Evolutionary conservation across 148 eudicot species (phyloP), one percentile per base, ranked within the genome.

Genomic region (Cornus controversa): DNA sequence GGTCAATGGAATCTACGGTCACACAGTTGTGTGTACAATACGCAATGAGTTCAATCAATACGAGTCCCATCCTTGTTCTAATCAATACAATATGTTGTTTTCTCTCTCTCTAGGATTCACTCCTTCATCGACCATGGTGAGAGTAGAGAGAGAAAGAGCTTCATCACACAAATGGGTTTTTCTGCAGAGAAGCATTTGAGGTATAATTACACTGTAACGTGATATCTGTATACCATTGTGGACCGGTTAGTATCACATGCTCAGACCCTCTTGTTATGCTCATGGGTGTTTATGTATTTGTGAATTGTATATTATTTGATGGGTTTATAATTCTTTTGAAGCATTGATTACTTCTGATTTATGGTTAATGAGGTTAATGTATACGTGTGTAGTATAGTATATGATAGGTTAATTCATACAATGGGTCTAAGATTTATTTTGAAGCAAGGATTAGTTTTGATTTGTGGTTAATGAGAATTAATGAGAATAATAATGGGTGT

Each of bases 171-270:
- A 5, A 54, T 54, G 60, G 60, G 60, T 54, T 54, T 54, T 54
- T 18, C 31, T 29, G 31, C 31, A 29, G 31, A 29, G 31, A 54
- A 54, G 5, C 60, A 1, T 3, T 54, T 0, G 66, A 31, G 8
- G 36, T 63, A 53, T 53, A 36, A 36, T 16, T 37, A 54, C 50
- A 42, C 24, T 15, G 45, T 50, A 57, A 26, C 60, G 27, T 45
- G 77, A 42, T 62, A 73, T 71, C 67, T 60, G 29, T 70, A 74
- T 3, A 1, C 75, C 75, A 42, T 73, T 82, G 71, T 73, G n/a
- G n/a, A n/a, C n/a, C n/a, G 78, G 84, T 82, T 63, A 77, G 80
- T 73, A 62, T 15, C 36, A 74, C 58, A 10, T 42, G 10, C 53
- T 53, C 40, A 25, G 69, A 60, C 71, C 66, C 71, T 53, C 18